Evolutionary conservation across 1,139 yeast genomes (phyloP).

Genomic region (Candida frijolesensis): DNA sequence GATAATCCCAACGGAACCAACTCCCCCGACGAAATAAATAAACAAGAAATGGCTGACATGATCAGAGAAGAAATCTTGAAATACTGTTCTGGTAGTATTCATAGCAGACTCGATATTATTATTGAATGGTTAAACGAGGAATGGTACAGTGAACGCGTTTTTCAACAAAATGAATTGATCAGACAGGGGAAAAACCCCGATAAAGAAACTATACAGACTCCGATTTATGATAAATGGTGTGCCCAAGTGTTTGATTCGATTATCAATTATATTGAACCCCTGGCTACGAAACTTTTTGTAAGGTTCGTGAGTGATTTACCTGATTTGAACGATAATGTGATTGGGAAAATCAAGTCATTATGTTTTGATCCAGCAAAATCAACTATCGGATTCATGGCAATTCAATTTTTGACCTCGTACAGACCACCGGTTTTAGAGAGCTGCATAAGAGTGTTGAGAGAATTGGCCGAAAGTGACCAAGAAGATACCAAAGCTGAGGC

Average conservation of each 20-base stretch:
- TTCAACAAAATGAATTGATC: constrained; percentile 30
- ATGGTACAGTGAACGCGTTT: constrained; percentile 76
- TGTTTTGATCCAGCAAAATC: constrained; percentile 86
- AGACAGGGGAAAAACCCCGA: constrained; percentile 17
- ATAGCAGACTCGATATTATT: constrained; percentile 71
- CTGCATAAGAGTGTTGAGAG: constrained; percentile 67
- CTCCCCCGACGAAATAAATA: constrained; percentile 21
- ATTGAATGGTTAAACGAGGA: constrained; percentile 96
- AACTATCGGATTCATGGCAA: constrained; percentile 76
- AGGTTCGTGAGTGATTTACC: constrained; percentile 88
- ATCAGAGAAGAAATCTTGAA: constrained; percentile 72
- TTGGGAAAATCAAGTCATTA: constrained; percentile 66
- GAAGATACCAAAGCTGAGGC: constrained; percentile 61
- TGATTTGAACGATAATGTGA: constrained; percentile 59
- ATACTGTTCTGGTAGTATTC: constrained; percentile 74
- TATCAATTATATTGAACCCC: constrained; percentile 79
- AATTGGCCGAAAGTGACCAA: constrained; percentile 52
- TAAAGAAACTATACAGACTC: constrained; percentile 30
- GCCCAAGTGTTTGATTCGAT: constrained; percentile 73
- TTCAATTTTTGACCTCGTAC: constrained; percentile 83
- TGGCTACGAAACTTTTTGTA: constrained; percentile 78
- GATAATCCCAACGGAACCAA: constrained; percentile 23
- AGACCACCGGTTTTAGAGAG: constrained; percentile 78
- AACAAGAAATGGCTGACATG: constrained; percentile 53
- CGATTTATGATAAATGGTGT: constrained; percentile 68